Conservation (phyloP, 169 alveolate genomes). For the Ichthyophthirius multifiliis region DNA sequence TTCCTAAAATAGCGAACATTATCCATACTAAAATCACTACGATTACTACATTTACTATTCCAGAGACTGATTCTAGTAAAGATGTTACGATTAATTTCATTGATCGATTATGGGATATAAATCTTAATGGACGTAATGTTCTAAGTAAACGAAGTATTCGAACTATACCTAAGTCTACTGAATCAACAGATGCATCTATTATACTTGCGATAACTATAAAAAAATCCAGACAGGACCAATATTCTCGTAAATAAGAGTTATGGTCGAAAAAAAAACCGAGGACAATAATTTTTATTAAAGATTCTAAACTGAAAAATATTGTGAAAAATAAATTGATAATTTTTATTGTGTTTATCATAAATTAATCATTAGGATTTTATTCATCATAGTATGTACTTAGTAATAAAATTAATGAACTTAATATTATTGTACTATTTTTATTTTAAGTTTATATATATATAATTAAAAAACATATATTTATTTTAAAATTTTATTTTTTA, state of each 20-base stretch:
- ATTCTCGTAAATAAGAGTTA: constrained; percentile 78
- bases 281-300: constrained; percentile 66
- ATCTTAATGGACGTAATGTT: constrained; percentile 75
- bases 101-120: constrained; percentile 71
- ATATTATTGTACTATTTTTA: constrained; percentile 19
- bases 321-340: constrained; percentile 58
- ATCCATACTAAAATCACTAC: constrained; percentile 65
- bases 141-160: constrained; percentile 68
- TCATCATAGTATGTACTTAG: constrained; percentile 48
- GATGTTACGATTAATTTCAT: constrained; percentile 73
- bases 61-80: constrained; percentile 68
- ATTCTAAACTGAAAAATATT: constrained; percentile 64
- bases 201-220: constrained; percentile 70
- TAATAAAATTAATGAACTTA: constrained; percentile 48
- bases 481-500: background rate
- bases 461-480: background rate
- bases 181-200: constrained; percentile 56
- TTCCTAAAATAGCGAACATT: constrained; percentile 78
- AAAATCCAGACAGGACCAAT: constrained; percentile 79
- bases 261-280: constrained; percentile 68
- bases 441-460: background rate
- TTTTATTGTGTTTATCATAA: constrained; percentile 13
- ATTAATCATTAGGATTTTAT: background rate
- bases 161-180: constrained; percentile 44
- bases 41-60: constrained; percentile 67